phyloP scores from a whole-genome alignment of 148 eudicot genomes.

The Linanthus parryae region DNA sequence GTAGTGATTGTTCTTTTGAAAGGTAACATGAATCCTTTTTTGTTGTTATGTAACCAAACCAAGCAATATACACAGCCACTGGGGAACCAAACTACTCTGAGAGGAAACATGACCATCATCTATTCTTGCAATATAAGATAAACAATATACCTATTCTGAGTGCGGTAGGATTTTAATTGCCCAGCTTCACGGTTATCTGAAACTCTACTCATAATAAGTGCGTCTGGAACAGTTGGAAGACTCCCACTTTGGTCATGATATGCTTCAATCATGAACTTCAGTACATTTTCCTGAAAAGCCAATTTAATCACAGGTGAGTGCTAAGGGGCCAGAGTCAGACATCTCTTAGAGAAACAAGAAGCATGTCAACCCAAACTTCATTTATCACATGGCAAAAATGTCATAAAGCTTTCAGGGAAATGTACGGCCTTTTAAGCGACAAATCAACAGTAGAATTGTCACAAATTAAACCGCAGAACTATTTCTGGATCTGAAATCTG shows the following conservation, averaged over 20 bases:
- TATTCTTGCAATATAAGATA: not conserved
- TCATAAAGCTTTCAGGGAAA: not conserved
- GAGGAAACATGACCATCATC: not conserved
- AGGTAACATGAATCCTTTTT: no score
- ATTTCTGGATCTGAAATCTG: no score
- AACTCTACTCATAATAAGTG: conserved; percentile 63
- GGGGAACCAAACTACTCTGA: conserved; percentile 2
- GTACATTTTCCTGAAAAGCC: conserved; percentile 60
- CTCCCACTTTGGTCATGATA: conserved; percentile 39
- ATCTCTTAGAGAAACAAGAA: not conserved
- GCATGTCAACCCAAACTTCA: no score
- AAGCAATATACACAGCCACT: no score
- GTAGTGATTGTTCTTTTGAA: no score
- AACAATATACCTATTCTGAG: conserved; percentile 55
- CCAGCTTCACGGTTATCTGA: conserved; percentile 37
- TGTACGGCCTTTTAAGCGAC: not conserved
- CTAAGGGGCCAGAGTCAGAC: conserved; percentile 2
- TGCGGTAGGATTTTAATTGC: conserved; percentile 55
- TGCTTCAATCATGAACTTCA: conserved; percentile 57
- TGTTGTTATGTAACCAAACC: no score
- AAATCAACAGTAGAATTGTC: no score
- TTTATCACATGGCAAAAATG: no score
- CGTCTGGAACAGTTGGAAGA: conserved; percentile 51
- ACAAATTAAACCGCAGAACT: no score
- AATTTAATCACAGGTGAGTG: not conserved